Base-by-base conservation (phyloP, 495 filamentous ascomycete genomes). In the Aspergillus taichungensis region DNA sequence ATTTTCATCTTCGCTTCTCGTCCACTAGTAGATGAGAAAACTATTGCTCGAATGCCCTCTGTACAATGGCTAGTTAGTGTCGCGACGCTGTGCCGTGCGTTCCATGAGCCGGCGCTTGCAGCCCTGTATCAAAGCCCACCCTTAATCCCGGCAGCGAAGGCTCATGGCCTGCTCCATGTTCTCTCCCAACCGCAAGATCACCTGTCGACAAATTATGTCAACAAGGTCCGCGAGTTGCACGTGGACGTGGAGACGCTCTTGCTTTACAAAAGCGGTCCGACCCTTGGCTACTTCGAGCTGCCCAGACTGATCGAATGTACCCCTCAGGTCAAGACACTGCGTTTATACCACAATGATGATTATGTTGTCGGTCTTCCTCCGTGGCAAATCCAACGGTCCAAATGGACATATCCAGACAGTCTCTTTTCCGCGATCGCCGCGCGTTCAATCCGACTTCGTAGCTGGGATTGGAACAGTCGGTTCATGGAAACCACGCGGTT, bases 381-480 rank as follows among this genome's bases (percentile, higher is more conserved):
- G 4, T 60, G 56, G 60, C 41, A 57, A 11, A 56, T 63, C 11
- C 32, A 13, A 1, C 46, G 41, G 3, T 62, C 62, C 9, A 83
- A 78, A 53, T 89, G 81, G 79, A 62, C 52, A 10, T 88, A 87
- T 53, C 76, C 82, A 29, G 57, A 72, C 5, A 47, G 60, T 1
- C 53, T 94, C 0, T 80, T 90, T 46, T 52, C 73, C 0, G 68
- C 75, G 1, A 64, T 88, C 29, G 59, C 66, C 6, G 43, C 66
- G 13, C 64, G 56, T 31, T 63, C 68, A 6, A 61, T 73, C 8
- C 57, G 57, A 31, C 75, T 94, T 28, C 69, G 65, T 29, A 79
- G 73, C 42, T 95, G 85, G 84, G 79, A 79, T 30, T 94, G 89
- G 88, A 90, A 85, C 52, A 63, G 75, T 30, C 74, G 80, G n/a